phyloP scores from a whole-genome alignment of 2,329 filamentous ascomycete species.

The Davidsoniella virescens region DNA sequence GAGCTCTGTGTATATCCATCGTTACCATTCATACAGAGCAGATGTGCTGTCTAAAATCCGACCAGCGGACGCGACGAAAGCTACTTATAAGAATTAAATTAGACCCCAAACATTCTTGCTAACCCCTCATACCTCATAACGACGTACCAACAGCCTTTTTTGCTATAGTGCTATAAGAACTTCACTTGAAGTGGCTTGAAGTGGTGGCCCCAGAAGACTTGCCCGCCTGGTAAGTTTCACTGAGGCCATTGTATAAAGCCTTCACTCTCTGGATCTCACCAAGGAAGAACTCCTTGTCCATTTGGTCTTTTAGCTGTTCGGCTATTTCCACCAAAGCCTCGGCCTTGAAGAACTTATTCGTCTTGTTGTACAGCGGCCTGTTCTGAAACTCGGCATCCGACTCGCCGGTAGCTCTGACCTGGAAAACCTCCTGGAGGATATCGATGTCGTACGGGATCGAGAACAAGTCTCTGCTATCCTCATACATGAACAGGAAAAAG shows the following conservation, averaged over 20 bases:
- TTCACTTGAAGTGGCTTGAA: conserved; percentile 32
- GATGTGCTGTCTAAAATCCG: neutral
- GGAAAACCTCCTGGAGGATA: conserved; percentile 38
- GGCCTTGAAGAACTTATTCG: conserved; percentile 37
- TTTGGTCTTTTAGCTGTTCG: conserved; percentile 21
- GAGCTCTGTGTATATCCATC: neutral
- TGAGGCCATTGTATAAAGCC: conserved; percentile 28
- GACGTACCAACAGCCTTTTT: neutral
- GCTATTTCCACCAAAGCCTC: conserved; percentile 27
- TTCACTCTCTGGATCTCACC: conserved; percentile 32
- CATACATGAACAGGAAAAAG: conserved; percentile 43
- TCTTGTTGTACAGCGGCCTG: conserved; percentile 35
- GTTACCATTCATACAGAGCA: no score
- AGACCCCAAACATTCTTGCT: neutral
- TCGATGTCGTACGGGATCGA: conserved; percentile 40
- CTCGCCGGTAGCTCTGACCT: conserved; percentile 26
- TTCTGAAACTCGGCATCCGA: conserved; percentile 22
- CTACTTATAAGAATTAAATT: neutral
- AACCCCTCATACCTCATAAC: neutral
- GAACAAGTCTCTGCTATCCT: conserved; percentile 40
- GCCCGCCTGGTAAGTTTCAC: conserved; percentile 32
- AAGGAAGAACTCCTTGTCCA: conserved; percentile 20
- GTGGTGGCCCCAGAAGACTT: conserved; percentile 27
- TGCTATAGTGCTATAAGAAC: neutral
- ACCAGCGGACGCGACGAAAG: conserved; percentile 4